phyloP scores from a whole-genome alignment of 2,329 filamentous ascomycete species.

The Claviceps fusiformis region DNA sequence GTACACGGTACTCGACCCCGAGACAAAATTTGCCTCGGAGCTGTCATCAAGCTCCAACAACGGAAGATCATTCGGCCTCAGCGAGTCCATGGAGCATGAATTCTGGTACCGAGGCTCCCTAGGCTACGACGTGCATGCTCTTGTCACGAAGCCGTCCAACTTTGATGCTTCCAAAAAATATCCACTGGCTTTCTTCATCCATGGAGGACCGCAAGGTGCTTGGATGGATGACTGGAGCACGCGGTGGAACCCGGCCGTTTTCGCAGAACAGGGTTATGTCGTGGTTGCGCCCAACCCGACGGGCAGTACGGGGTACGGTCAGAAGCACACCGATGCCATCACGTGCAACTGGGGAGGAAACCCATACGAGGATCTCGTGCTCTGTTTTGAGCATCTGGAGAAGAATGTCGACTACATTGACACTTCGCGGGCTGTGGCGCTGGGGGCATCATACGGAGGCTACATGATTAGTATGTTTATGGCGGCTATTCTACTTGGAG shows the following conservation, averaged over 20 bases:
- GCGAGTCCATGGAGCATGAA: constrained; percentile 47
- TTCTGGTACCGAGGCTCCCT: constrained; percentile 57
- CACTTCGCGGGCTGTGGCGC: constrained; percentile 52
- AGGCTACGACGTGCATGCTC: constrained; percentile 53
- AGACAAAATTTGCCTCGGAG: constrained; percentile 21
- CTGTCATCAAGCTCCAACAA: constrained; percentile 53
- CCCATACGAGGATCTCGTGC: constrained; percentile 72
- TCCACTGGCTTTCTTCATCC: constrained; percentile 65
- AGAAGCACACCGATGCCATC: constrained; percentile 65
- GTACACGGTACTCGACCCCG: constrained; percentile 46
- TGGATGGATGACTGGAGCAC: constrained; percentile 68
- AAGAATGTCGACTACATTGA: constrained; percentile 55
- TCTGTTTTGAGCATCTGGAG: constrained; percentile 62
- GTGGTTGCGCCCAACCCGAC: constrained; percentile 74
- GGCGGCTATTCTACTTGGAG: neutral
- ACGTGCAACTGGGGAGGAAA: constrained; percentile 69
- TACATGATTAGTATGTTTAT: constrained; percentile 54
- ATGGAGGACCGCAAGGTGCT: constrained; percentile 69
- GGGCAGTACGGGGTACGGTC: constrained; percentile 70
- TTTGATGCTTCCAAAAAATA: constrained; percentile 63
- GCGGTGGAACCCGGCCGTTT: constrained; percentile 75
- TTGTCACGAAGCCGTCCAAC: constrained; percentile 48
- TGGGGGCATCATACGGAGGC: constrained; percentile 63
- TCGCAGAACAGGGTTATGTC: constrained; percentile 78
- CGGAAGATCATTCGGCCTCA: constrained; percentile 54